Conservation (phyloP, 2,329 filamentous ascomycete species). For the Aspergillus carbonarius region DNA sequence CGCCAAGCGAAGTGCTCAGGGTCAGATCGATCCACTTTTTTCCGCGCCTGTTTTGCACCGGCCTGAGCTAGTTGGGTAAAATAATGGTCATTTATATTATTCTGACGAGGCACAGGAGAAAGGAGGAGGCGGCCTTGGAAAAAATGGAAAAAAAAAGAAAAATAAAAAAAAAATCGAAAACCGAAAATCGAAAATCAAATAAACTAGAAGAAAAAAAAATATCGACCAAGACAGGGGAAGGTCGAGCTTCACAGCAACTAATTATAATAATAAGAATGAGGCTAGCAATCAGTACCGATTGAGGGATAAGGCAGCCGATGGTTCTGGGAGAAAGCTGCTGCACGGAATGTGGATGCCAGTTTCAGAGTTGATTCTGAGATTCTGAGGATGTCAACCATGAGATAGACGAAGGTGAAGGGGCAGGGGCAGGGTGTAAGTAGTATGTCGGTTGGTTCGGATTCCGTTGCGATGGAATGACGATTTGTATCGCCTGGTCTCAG, state of each 20-base stretch:
- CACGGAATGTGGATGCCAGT: constrained; percentile 6
- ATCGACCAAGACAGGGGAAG: background rate
- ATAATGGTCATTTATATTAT: constrained; percentile 9
- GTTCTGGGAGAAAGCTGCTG: constrained; percentile 5
- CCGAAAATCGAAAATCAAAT: background rate
- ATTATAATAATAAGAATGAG: constrained; percentile 7
- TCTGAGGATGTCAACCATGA: background rate
- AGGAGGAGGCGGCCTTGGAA: background rate
- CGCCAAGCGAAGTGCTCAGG: constrained; percentile 20
- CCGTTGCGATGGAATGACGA: background rate
- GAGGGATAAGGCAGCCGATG: constrained; percentile 7
- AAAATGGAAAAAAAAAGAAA: background rate
- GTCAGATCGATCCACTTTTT: constrained; percentile 27
- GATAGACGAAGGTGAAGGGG: background rate
- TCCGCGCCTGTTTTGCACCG: constrained; percentile 11
- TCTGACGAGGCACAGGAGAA: background rate
- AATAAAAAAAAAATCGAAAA: constrained; percentile 5
- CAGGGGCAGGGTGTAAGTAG: background rate
- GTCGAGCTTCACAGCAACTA: constrained; percentile 1
- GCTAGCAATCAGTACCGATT: constrained; percentile 1
- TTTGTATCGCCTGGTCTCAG: background rate
- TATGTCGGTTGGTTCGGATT: background rate
- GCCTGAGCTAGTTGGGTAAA: constrained; percentile 11
- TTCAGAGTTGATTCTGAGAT: constrained; percentile 1
- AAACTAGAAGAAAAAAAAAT: background rate